Evolutionary conservation across 768 basidiomycete genomes (phyloP).

Genomic region (Lactarius psammicola): DNA sequence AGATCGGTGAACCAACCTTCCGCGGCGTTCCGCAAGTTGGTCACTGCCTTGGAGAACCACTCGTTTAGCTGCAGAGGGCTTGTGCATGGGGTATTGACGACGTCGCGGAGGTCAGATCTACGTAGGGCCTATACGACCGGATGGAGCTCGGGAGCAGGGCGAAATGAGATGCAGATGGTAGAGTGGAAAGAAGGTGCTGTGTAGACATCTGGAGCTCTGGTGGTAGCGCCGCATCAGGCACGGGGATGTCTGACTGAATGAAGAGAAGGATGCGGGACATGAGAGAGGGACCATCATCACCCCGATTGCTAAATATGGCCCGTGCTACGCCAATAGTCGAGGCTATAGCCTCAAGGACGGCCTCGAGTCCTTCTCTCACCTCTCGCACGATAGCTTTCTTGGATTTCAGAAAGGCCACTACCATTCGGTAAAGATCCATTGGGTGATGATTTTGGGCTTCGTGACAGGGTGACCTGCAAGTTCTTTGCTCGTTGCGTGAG

Average conservation of each 20-base stretch:
- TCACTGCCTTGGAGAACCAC: slow-evolving; percentile 62
- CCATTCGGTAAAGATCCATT: slow-evolving; percentile 20
- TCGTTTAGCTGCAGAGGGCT: slow-evolving; percentile 49
- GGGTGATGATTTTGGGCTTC: slow-evolving; percentile 25
- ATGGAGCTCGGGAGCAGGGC: slow-evolving; percentile 70
- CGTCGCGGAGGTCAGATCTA: slow-evolving; percentile 64
- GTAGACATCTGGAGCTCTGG: slow-evolving; percentile 63
- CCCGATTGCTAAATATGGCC: slow-evolving; percentile 50
- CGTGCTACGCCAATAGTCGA: slow-evolving; percentile 59
- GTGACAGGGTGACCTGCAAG: slow-evolving; percentile 41
- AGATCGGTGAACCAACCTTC: slow-evolving; percentile 59
- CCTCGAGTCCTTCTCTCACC: slow-evolving; percentile 53
- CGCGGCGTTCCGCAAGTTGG: slow-evolving; percentile 46
- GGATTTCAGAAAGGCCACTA: slow-evolving; percentile 25
- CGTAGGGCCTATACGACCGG: slow-evolving; percentile 79
- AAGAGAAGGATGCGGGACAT: slow-evolving; percentile 55
- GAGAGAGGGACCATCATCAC: slow-evolving; percentile 42
- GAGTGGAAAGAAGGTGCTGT: slow-evolving; percentile 57
- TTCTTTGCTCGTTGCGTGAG: slow-evolving; percentile 69
- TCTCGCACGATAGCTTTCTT: slow-evolving; percentile 45
- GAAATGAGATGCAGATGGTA: slow-evolving; percentile 84
- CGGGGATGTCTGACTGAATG: slow-evolving; percentile 54
- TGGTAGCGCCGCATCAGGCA: slow-evolving; percentile 39
- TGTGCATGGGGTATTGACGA: slow-evolving; percentile 46
- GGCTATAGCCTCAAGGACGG: slow-evolving; percentile 53